phyloP scores from a whole-genome alignment of 129 eudicot genomes.

The Sambucus nigra region DNA sequence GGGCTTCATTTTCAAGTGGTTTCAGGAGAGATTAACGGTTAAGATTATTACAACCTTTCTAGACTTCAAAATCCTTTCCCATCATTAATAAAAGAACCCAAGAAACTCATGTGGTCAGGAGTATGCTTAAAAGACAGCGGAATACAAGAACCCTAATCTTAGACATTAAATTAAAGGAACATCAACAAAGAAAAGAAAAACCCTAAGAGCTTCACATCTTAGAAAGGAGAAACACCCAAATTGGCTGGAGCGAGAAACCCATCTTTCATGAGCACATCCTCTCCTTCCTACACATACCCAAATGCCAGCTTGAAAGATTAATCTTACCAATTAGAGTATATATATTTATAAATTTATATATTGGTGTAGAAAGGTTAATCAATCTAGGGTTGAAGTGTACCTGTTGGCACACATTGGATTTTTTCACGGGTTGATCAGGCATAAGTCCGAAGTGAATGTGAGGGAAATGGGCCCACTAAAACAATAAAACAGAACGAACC shows the following conservation, averaged over 20 bases:
- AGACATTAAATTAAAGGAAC: conserved; percentile 14
- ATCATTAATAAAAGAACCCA: not conserved
- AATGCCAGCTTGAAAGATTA: not conserved
- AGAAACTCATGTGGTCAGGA: no score
- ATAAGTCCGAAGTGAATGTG: conserved; percentile 97
- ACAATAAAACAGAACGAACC: conserved; percentile 10
- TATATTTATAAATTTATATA: no score
- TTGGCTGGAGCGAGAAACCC: conserved; percentile 76
- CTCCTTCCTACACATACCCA: conserved; percentile 62
- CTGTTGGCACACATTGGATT: conserved; percentile 87
- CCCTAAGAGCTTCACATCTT: conserved; percentile 29
- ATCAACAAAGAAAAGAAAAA: conserved; percentile 11
- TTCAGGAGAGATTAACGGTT: not conserved
- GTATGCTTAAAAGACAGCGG: conserved; percentile 7
- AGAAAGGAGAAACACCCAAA: conserved; percentile 83
- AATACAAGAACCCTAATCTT: conserved; percentile 32
- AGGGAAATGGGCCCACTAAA: conserved; percentile 99
- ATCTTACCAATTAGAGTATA: no score
- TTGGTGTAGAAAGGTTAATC: no score
- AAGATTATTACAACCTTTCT: no score
- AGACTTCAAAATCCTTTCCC: not conserved
- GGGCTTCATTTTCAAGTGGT: not conserved
- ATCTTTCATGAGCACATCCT: conserved; percentile 80
- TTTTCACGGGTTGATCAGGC: conserved; percentile 99
- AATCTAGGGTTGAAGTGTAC: conserved; percentile 9